These are phyloP conservation scores for Bruguiera hainesii DNA, from an alignment of 441 rosid genomes.

Conservation along the genomic window DNA sequence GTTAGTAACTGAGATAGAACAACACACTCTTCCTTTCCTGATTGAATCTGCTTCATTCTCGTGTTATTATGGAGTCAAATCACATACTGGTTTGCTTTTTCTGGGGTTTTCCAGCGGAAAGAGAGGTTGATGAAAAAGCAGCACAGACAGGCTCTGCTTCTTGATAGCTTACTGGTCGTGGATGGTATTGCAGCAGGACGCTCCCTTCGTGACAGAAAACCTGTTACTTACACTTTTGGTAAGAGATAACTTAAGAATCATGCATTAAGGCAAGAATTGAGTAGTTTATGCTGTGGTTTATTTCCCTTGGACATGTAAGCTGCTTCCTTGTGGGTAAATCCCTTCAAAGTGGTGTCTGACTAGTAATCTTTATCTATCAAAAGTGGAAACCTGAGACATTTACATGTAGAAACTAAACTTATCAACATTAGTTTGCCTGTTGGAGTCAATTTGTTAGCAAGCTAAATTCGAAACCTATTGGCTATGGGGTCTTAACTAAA, in stretches of 20 bases:
- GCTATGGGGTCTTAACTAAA: too few species aligned
- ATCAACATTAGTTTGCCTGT: too few species aligned
- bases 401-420: too few species aligned
- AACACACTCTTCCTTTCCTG: background rate
- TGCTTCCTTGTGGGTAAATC: too few species aligned
- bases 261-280: background rate
- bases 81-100: conserved; percentile 2
- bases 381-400: too few species aligned
- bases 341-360: too few species aligned
- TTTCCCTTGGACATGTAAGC: background rate
- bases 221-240: conserved; percentile 98
- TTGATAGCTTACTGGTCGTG: conserved; percentile 66
- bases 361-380: too few species aligned
- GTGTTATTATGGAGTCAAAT: conserved; percentile 8
- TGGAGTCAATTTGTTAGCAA: too few species aligned
- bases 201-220: conserved; percentile 95
- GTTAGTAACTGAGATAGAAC: background rate
- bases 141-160: conserved; percentile 94
- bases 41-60: conserved; percentile 10
- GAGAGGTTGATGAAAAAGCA: conserved; percentile 93
- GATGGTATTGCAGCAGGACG: conserved; percentile 93
- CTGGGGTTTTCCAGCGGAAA: conserved; percentile 60
- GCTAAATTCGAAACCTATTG: too few species aligned
- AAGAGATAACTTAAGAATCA: conserved; percentile 23
- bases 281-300: background rate